These are phyloP conservation scores for Coniochaeta sp. DNA, from an alignment of 2,329 filamentous ascomycete species.

Conservation along the genomic window DNA sequence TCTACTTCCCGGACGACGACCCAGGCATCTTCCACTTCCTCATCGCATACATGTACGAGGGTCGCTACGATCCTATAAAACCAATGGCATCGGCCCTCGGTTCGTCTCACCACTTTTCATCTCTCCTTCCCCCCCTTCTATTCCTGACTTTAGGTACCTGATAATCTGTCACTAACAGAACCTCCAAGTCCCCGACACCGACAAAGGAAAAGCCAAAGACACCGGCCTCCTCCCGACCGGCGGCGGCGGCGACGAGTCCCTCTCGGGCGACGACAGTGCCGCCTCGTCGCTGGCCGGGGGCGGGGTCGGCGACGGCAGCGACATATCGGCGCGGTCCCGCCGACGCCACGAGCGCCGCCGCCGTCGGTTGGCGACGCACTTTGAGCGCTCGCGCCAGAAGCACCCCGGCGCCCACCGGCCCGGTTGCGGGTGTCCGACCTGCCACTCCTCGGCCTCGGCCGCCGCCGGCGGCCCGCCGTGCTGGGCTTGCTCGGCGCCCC, in stretches of 20 bases:
- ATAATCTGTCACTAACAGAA: slow-evolving; percentile 1
- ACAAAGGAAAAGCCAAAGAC: slow-evolving; percentile 35
- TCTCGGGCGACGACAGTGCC: slow-evolving; percentile 24
- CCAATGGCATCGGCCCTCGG: slow-evolving; percentile 32
- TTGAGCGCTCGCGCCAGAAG: slow-evolving; percentile 32
- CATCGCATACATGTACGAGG: slow-evolving; percentile 43
- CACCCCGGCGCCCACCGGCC: slow-evolving; percentile 36
- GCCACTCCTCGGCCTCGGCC: too few species aligned
- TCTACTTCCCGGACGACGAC: slow-evolving; percentile 43
- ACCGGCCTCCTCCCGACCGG: slow-evolving; percentile 17
- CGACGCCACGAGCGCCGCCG: slow-evolving; percentile 23
- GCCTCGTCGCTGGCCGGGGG: too few species aligned
- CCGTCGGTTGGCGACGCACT: slow-evolving; percentile 25
- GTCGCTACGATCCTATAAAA: slow-evolving; percentile 35
- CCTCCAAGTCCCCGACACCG: slow-evolving; percentile 19
- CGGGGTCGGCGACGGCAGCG: too few species aligned
- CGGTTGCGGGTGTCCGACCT: slow-evolving; percentile 35
- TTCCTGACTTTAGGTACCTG: too few species aligned
- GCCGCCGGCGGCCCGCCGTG: slow-evolving; percentile 26
- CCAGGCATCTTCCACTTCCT: slow-evolving; percentile 44
- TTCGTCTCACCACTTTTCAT: slow-evolving; percentile 10
- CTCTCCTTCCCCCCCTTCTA: background rate
- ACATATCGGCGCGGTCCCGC: slow-evolving; percentile 26
- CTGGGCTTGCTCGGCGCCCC: slow-evolving; percentile 31
- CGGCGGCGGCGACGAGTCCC: too few species aligned